These are phyloP conservation scores for Syzygium oleosum DNA, from an alignment of 345 rosid genomes.

Conservation along the genomic window DNA sequence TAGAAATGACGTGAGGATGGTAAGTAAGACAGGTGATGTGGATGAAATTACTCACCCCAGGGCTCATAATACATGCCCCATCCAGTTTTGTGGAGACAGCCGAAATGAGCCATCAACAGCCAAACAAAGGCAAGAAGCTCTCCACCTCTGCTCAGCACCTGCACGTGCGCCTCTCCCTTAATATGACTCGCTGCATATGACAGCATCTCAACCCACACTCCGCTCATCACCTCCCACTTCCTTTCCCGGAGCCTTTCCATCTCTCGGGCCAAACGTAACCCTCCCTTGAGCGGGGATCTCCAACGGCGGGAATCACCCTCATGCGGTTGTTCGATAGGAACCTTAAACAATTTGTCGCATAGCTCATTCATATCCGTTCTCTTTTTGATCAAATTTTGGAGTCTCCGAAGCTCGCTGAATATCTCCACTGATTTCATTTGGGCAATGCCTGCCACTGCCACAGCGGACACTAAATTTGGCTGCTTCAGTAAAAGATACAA, in stretches of 20 bases:
- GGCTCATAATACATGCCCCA: no score
- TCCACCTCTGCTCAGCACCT: neutral
- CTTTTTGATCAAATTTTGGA: no score
- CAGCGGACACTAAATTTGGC: rapidly evolving
- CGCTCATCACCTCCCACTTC: neutral
- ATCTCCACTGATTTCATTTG: neutral
- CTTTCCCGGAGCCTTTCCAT: rapidly evolving
- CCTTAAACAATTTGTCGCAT: no score
- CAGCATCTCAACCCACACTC: neutral
- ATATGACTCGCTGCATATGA: neutral
- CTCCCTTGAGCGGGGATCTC: no score
- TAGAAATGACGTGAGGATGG: neutral
- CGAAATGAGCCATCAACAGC: neutral
- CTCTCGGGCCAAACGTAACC: rapidly evolving
- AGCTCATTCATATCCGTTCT: no score
- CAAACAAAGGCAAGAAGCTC: no score
- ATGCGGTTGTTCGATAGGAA: no score
- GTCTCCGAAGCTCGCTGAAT: no score
- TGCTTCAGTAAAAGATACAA: neutral
- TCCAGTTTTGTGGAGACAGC: rapidly evolving
- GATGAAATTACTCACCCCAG: neutral
- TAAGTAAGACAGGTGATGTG: neutral
- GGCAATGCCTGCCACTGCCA: rapidly evolving
- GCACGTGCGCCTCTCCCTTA: neutral
- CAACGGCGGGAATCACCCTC: no score